A percentile compares a stretch with the other conserved stretches of the same genome.
Evolutionary conservation across 116 monocot genomes (phyloP).

Genomic region (Trichopus zeylanicus): DNA sequence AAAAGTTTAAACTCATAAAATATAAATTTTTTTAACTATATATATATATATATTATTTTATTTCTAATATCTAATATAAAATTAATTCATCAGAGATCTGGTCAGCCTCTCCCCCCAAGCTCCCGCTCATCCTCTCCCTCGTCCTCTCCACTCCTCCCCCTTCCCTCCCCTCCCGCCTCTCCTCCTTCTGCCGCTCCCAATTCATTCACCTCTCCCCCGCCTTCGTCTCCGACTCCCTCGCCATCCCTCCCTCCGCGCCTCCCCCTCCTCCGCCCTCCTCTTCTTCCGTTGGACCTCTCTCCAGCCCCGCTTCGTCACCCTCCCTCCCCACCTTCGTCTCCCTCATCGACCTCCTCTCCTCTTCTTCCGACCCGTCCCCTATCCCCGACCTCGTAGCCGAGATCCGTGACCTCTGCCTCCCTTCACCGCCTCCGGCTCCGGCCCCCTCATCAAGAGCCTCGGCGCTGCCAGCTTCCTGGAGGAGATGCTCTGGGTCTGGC

Average conservation of each 20-base stretch:
- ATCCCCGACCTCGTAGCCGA: conserved; percentile 28
- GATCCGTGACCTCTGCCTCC: conserved; percentile 4
- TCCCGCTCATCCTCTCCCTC: conserved; percentile 31
- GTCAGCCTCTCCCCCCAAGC: conserved; percentile 41
- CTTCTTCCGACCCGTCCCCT: background rate
- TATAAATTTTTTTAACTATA: too few species aligned
- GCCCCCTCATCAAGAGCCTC: conserved; percentile 35
- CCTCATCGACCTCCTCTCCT: conserved; percentile 23
- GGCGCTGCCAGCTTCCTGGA: conserved; percentile 46
- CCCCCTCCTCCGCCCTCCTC: conserved; percentile 32
- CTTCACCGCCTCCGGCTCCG: conserved; percentile 20
- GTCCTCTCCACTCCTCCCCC: conserved; percentile 16
- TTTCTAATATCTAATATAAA: too few species aligned
- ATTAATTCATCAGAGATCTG: conserved; percentile 24
- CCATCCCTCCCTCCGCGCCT: conserved; percentile 20
- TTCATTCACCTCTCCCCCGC: conserved; percentile 64
- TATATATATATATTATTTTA: too few species aligned
- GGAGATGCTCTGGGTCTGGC: conserved; percentile 66
- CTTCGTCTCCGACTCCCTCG: conserved; percentile 55
- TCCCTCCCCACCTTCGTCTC: conserved; percentile 37
- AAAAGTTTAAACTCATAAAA: too few species aligned
- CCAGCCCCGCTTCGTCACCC: conserved; percentile 34
- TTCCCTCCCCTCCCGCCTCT: conserved; percentile 27
- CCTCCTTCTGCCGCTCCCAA: conserved; percentile 40
- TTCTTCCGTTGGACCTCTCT: conserved; percentile 66